Evolutionary conservation across 108 stramenopile species (phyloP).

Genomic region (Schizochytrium sp.): DNA sequence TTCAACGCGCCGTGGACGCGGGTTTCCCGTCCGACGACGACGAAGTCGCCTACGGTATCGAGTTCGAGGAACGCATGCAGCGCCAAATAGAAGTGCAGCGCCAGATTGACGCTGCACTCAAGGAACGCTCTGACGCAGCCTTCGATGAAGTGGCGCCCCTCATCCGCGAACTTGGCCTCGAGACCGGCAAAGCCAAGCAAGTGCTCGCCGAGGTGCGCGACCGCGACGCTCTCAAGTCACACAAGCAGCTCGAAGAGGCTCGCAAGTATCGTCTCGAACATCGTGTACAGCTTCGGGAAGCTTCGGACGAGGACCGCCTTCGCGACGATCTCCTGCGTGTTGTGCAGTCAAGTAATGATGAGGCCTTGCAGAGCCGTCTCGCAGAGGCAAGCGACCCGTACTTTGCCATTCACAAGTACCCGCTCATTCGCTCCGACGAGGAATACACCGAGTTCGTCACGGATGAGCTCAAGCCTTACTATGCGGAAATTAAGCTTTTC

Average conservation of each 20-base stretch:
- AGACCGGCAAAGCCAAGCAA: slow-evolving; percentile 37
- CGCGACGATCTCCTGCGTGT: neutral
- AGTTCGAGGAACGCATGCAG: neutral
- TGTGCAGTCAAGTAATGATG: neutral
- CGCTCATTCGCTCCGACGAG: slow-evolving; percentile 35
- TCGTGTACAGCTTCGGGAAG: neutral
- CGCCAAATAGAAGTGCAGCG: neutral
- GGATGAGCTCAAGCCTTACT: slow-evolving; percentile 41
- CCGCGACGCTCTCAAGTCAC: neutral
- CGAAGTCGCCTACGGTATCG: neutral
- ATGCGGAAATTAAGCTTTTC: slow-evolving; percentile 45
- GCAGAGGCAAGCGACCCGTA: slow-evolving; percentile 28
- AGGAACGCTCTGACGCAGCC: neutral
- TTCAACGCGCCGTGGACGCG: slow-evolving; percentile 19
- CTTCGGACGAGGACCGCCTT: neutral
- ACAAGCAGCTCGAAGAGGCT: slow-evolving; percentile 3
- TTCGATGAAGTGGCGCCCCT: slow-evolving; percentile 42
- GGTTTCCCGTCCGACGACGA: neutral
- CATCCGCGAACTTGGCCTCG: slow-evolving; percentile 42
- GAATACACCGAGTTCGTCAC: slow-evolving; percentile 41
- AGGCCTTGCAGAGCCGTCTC: slow-evolving; percentile 22
- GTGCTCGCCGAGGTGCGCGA: slow-evolving; percentile 23
- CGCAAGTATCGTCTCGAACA: slow-evolving; percentile 16
- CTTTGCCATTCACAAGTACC: slow-evolving; percentile 47
- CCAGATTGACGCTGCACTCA: neutral